These are phyloP conservation scores for Peribolospora kevripleyi DNA, from an alignment of 768 basidiomycete genomes.

Conservation along the genomic window DNA sequence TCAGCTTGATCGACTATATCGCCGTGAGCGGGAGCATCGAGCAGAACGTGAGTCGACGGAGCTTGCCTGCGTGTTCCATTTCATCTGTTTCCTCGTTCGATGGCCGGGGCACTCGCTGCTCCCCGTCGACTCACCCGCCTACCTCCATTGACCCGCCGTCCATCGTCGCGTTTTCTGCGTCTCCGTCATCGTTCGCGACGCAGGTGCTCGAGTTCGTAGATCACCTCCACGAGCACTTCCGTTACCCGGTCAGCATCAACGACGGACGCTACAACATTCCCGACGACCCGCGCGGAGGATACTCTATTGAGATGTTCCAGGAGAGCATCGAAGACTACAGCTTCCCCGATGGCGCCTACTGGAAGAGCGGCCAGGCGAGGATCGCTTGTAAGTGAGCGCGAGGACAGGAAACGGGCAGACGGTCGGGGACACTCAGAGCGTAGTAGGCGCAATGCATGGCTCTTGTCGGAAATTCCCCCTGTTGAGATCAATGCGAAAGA, in stretches of 20 bases:
- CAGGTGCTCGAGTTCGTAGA: slow-evolving; percentile 31
- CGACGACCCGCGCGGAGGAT: slow-evolving; percentile 3
- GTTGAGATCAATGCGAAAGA: no score
- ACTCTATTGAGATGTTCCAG: slow-evolving; percentile 69
- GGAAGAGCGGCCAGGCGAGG: slow-evolving; percentile 20
- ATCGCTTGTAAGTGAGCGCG: no score
- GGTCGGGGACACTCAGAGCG: no score
- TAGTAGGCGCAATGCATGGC: no score
- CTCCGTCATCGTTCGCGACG: neutral
- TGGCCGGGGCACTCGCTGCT: neutral
- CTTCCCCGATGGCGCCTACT: slow-evolving; percentile 68
- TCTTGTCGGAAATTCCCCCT: no score
- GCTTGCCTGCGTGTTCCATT: slow-evolving; percentile 1
- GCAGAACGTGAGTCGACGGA: slow-evolving; percentile 56
- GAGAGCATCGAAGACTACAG: slow-evolving; percentile 57
- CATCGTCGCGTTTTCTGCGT: neutral
- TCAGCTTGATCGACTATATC: slow-evolving; percentile 78
- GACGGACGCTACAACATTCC: slow-evolving; percentile 48
- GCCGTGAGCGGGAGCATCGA: slow-evolving; percentile 77
- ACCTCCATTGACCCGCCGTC: neutral
- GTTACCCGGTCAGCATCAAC: slow-evolving; percentile 72
- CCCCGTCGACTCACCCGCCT: neutral
- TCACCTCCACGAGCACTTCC: slow-evolving; percentile 84
- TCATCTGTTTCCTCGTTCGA: neutral
- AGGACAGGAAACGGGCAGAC: no score